A percentile compares a stretch with the other conserved stretches of the same genome.
phyloP scores from a whole-genome alignment of 495 filamentous ascomycete species.

The Venustampulla echinocandica region DNA sequence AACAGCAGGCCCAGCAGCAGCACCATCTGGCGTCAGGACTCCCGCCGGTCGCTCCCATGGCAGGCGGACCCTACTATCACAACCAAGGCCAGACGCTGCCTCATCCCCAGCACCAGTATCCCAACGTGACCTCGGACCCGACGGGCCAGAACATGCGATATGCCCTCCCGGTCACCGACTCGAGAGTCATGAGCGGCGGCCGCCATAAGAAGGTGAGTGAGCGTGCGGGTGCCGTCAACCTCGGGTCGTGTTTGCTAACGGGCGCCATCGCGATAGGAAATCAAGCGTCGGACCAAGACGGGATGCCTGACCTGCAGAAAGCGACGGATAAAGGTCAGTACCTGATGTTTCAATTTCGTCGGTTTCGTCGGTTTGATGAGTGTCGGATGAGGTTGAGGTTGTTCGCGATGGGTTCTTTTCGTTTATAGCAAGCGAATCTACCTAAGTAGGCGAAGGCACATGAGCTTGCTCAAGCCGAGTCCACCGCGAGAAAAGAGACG shows the following conservation, averaged over 20 bases:
- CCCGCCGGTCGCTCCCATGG: slow-evolving; percentile 27
- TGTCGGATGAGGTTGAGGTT: slow-evolving; percentile 17
- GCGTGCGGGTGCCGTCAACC: slow-evolving; percentile 7
- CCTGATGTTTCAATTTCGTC: slow-evolving; percentile 8
- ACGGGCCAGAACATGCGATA: slow-evolving; percentile 42
- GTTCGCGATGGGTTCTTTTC: slow-evolving; percentile 24
- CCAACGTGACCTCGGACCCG: slow-evolving; percentile 35
- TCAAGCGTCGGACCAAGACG: slow-evolving; percentile 96
- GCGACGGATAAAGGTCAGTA: slow-evolving; percentile 92
- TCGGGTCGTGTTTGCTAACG: slow-evolving; percentile 15
- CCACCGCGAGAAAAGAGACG: slow-evolving; percentile 23
- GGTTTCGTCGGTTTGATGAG: slow-evolving; percentile 8
- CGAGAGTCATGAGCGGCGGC: slow-evolving; percentile 66
- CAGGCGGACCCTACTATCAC: slow-evolving; percentile 27
- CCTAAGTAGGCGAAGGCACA: slow-evolving; percentile 41
- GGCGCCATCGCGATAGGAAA: slow-evolving; percentile 49
- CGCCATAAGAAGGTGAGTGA: slow-evolving; percentile 75
- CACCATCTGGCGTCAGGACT: slow-evolving; percentile 32
- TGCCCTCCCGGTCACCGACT: slow-evolving; percentile 48
- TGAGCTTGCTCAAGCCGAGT: slow-evolving; percentile 31
- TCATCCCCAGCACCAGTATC: slow-evolving; percentile 33
- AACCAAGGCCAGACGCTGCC: slow-evolving; percentile 27
- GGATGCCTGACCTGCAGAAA: slow-evolving; percentile 96
- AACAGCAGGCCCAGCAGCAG: slow-evolving; percentile 37
- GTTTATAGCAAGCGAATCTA: slow-evolving; percentile 33